These are phyloP conservation scores for Smallanthus sonchifolius DNA, from an alignment of 129 eudicot species.

Conservation along the genomic window DNA sequence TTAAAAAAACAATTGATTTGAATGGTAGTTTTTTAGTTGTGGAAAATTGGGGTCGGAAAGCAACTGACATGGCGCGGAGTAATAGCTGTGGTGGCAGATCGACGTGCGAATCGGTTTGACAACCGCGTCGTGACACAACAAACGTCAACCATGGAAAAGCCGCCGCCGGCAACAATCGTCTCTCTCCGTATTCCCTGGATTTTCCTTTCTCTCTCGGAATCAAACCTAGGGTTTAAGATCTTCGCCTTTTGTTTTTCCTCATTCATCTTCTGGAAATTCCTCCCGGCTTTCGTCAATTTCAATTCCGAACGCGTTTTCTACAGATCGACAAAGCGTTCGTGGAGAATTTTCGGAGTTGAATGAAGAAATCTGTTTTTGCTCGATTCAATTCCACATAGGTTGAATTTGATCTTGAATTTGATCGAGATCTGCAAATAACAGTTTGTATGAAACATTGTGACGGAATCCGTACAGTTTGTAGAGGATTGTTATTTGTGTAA, in stretches of 20 bases:
- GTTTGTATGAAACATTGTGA: neutral
- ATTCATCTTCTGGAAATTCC: conserved; percentile 16
- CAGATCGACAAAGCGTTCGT: neutral
- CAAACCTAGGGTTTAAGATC: conserved; percentile 36
- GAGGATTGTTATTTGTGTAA: conserved; percentile 8
- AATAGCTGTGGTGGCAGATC: conserved; percentile 5
- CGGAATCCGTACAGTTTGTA: neutral
- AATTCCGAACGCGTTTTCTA: neutral
- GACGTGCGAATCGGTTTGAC: conserved; percentile 31
- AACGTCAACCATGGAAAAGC: neutral
- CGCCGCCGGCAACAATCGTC: conserved; percentile 14
- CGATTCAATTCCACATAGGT: conserved; percentile 11
- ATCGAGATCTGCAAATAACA: neutral
- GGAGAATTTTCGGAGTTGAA: conserved; percentile 28
- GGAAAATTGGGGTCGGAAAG: neutral
- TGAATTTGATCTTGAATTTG: neutral
- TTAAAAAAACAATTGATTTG: conserved; percentile 8
- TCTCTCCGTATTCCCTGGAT: conserved; percentile 21
- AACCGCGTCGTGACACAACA: conserved; percentile 17
- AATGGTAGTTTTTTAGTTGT: neutral
- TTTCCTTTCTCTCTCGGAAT: neutral
- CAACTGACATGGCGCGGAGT: conserved; percentile 28
- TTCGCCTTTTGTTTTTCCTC: neutral
- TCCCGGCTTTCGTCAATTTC: neutral
- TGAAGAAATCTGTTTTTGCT: conserved; percentile 19